Evolutionary conservation across 1,139 yeast species (phyloP).

Genomic region (Nadsonia starkeyi-henricii): DNA sequence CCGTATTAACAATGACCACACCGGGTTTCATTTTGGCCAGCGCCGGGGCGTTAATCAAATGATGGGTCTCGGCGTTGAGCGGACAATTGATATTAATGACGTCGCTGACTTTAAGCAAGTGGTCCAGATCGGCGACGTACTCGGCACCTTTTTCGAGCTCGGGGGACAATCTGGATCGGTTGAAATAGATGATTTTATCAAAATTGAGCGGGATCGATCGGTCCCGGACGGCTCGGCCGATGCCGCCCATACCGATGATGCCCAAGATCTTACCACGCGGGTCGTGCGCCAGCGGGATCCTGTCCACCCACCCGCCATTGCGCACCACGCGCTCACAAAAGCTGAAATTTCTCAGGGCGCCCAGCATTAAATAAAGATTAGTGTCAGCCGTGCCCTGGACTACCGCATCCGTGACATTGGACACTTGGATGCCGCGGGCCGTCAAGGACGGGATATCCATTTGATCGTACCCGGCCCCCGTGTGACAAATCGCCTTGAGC

Average conservation of each 20-base stretch:
- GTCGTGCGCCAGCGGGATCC: constrained; percentile 29
- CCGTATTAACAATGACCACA: constrained; percentile 60
- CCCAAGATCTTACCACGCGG: constrained; percentile 57
- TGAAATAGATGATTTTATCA: constrained; percentile 46
- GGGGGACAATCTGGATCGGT: constrained; percentile 39
- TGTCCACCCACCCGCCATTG: constrained; percentile 22
- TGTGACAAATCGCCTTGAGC: constrained; percentile 57
- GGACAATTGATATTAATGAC: constrained; percentile 54
- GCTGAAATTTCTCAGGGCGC: constrained; percentile 48
- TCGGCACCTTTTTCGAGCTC: constrained; percentile 42
- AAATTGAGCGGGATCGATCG: constrained; percentile 53
- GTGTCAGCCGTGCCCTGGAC: constrained; percentile 73
- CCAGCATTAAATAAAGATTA: constrained; percentile 43
- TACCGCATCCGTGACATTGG: constrained; percentile 59
- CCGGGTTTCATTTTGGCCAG: constrained; percentile 37
- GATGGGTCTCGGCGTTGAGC: constrained; percentile 42
- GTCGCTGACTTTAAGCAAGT: constrained; percentile 41
- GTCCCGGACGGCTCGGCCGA: constrained; percentile 61
- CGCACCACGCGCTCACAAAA: constrained; percentile 27
- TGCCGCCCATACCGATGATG: constrained; percentile 74
- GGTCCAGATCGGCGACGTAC: constrained; percentile 38
- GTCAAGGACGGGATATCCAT: constrained; percentile 38
- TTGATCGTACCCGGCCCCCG: constrained; percentile 86
- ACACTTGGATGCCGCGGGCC: constrained; percentile 39
- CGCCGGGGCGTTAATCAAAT: constrained; percentile 38